Evolutionary conservation across 176 grass and related monocot species (phyloP), one percentile per base, ranked within the genome.

Genomic region (Eragrostis nindensis): DNA sequence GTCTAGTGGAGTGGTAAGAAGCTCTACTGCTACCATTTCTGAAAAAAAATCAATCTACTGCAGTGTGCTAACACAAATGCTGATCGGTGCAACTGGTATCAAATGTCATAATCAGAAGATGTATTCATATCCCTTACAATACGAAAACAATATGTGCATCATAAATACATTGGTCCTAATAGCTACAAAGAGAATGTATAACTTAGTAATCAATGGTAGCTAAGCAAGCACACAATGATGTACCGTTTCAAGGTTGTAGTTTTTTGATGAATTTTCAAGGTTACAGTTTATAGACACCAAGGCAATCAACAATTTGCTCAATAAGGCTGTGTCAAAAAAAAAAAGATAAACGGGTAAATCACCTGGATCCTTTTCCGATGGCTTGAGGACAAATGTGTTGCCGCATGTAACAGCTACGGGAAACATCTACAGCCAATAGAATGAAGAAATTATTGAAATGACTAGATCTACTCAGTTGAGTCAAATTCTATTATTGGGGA

Each of bases 361-460:
- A 95, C 96, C 92, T 89, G 96, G 92, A 86, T 99, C 96, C 80
- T 99, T 99, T 89, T 93, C 96, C 56, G 92, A 99, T 54, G 96
- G 96, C 82, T 99, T 99, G 39, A 99, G 79, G 79, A 99, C 79
- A 76, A 93, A 99, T 80, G 96, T 95, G 77, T 99, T 99, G 63
- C 96, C 96, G 21, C 92, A 99, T 54, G 96, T 99, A 75, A 95
- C 86, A 4, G 92, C 84, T 71, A 95, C 6, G 69, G 96, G 96
- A 68, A 99, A 99, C 96, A 99, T 99, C 96, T 99, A 88, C 82
- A 86, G 19, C 66, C 73, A 82, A 80, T 22, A 62, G 11, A 83
- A 6, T 83, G 7, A 71, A 55, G 57, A 71, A 70, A 71, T 5
- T 42, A 72, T 5, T 48, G 29, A 53, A 74, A 16, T 68, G 19